phyloP scores from a whole-genome alignment of 306 rosid species.

The Hylodesmum podocarpum region DNA sequence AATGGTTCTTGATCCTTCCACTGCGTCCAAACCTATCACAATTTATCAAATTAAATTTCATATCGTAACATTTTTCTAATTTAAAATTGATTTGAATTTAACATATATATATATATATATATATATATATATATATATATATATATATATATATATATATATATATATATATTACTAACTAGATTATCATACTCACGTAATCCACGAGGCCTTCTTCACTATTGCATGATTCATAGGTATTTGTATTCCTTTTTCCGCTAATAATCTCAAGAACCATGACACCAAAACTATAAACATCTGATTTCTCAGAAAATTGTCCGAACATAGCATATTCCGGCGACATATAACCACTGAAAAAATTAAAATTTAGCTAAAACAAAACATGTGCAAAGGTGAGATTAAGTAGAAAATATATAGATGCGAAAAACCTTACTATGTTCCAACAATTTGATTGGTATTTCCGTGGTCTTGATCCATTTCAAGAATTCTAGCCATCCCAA shows the following conservation, averaged over 20 bases:
- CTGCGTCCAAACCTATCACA: neutral
- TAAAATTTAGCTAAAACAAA: neutral
- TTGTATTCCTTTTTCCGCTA: neutral
- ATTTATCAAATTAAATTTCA: no score
- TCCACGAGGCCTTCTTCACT: neutral
- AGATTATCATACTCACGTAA: neutral
- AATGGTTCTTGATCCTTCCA: neutral
- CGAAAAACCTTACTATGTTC: slow-evolving; percentile 16
- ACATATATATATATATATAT: no score
- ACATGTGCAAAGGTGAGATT: neutral
- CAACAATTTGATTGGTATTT: neutral
- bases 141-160: no score
- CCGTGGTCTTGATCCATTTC: neutral
- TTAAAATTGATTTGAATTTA: no score
- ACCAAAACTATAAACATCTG: neutral
- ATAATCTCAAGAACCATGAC: neutral
- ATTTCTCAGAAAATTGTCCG: slow-evolving; percentile 2
- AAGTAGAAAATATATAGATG: neutral
- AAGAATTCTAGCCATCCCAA: neutral
- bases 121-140: no score
- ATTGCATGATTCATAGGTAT: neutral
- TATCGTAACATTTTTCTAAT: no score
- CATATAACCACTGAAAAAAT: neutral
- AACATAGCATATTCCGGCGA: neutral
- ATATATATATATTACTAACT: no score